Base-by-base conservation (phyloP, 306 rosid species). In the Abrus pulchellus region DNA sequence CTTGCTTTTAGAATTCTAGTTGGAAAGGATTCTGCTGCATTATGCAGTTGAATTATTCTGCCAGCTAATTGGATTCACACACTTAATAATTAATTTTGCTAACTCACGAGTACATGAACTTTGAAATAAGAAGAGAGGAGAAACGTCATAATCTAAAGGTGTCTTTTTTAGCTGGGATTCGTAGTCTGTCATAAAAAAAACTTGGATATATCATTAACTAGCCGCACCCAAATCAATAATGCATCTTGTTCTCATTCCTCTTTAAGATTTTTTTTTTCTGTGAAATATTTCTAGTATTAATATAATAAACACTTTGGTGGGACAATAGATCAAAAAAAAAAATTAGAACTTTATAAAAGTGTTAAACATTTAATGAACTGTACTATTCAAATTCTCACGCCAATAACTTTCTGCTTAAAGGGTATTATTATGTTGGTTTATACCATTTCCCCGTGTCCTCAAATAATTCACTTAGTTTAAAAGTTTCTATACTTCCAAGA, bases 131-230 rank as follows among this genome's bases (percentile, higher is more conserved):
- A 57, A 6, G 6, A 48, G 40, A 5, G 80, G 32, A 32, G 66
- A 34, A 50, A 78, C 30, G 74, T 65, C 79, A 7, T 27, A 43
- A 55, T 83, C 61, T 60, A 64, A 72, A 55, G 47, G 74, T 72
- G 38, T 72, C 80, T 64, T 38, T 63, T 45, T 82, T 83, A 65
- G 83, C 76, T 72, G 75, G 47, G 62, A 65, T 83, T 72, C 74
- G 32, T 57, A 20, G 40, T 10, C 56, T 63, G 38, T 72, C 55
- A 62, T 50, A 28, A 49, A 11, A 20, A 69, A 59, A 69, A 56
- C 68, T 52, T 44, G 14, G 7, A 3, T 72, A 29, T 33, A 67
- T 78, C 64, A 67, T 40, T 8, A 47, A 14, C 33, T 52, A 45
- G 63, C 52, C 70, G 62, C 72, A 47, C 45, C 54, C 64, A 70